A percentile compares a stretch with the other conserved stretches of the same genome.
phyloP scores from a whole-genome alignment of 2,329 filamentous ascomycete species.

The Xylariomycetidae sp. region DNA sequence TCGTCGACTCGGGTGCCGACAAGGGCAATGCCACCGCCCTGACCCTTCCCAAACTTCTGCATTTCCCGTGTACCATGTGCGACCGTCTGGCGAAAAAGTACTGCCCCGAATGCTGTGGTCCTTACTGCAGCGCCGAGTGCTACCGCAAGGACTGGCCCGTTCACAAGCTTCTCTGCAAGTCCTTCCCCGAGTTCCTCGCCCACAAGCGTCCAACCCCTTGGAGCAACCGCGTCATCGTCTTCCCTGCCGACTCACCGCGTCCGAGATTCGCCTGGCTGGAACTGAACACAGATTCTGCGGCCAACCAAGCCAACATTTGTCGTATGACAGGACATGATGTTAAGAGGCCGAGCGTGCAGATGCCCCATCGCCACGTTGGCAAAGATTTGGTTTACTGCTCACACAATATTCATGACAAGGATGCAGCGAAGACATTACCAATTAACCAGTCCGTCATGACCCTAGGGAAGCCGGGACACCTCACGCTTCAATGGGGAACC shows the following conservation, averaged over 20 bases:
- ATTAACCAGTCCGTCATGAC: slow-evolving; percentile 10
- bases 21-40: too few species aligned
- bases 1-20: too few species aligned
- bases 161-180: slow-evolving; percentile 9
- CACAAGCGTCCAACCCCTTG: background rate
- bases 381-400: too few species aligned
- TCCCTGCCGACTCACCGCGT: slow-evolving; percentile 1
- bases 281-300: background rate
- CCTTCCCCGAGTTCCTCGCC: background rate
- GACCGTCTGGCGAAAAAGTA: too few species aligned
- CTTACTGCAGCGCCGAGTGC: slow-evolving; percentile 9
- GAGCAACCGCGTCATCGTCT: slow-evolving; percentile 9
- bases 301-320: background rate
- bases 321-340: background rate
- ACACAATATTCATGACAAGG: too few species aligned
- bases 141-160: slow-evolving; percentile 5
- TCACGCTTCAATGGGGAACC: slow-evolving; percentile 5
- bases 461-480: slow-evolving; percentile 8
- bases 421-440: too few species aligned
- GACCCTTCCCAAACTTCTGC: too few species aligned
- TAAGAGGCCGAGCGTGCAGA: background rate
- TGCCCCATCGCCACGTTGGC: too few species aligned
- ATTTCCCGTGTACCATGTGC: too few species aligned
- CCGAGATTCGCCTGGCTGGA: slow-evolving; percentile 1
- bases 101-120: too few species aligned